Base-by-base conservation (phyloP, 1,284 basidiomycete species). In the Pascua guehoae region DNA sequence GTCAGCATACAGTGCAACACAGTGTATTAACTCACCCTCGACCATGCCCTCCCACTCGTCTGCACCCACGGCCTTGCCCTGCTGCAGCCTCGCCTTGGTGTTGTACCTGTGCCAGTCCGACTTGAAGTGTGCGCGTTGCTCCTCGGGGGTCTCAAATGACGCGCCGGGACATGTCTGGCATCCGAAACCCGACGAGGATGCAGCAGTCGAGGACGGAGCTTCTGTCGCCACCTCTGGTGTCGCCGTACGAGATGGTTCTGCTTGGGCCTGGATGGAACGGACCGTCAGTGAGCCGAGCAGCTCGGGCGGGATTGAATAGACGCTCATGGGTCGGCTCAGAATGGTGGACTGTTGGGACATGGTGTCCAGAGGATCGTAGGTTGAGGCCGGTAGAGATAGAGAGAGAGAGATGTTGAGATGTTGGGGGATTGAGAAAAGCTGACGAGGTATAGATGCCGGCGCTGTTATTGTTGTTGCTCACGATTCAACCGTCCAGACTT, bases 91-190 rank as follows among this genome's bases (percentile, higher is more conserved):
- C 48, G 85, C 82, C 76, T 95, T 96, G 61, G 94, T 89, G 71
- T 98, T 98, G 79, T 96, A 98, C 53, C 93, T 83, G 81, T 98
- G 95, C 95, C 95, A 98, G 75, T 98, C 94, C 36, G 90, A 91
- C 67, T 88, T 86, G 74, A 91, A 97, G 76, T 98, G 95, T 1
- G 80, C 75, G 47, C 94, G 83, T 70, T 97, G 92, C 53, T 89
- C 88, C 37, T 89, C 84, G 3, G 95, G 84, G 53, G 87, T 85
- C 12, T 80, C 67, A 62, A 98, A 97, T 0, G 78, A 69, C 2
- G 83, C 81, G 2, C 85, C 86, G 8, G 86, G 81, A 68, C 91
- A 95, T 53, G 91, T 80, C 58, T 86, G 88, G 72, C 91, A 95
- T 2, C 85, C 80, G 52, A 79, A 54, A 17, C 50, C 58, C 39